These are phyloP conservation scores for Ajuga chamaepitys DNA, from an alignment of 257 asterid species.

Conservation along the genomic window DNA sequence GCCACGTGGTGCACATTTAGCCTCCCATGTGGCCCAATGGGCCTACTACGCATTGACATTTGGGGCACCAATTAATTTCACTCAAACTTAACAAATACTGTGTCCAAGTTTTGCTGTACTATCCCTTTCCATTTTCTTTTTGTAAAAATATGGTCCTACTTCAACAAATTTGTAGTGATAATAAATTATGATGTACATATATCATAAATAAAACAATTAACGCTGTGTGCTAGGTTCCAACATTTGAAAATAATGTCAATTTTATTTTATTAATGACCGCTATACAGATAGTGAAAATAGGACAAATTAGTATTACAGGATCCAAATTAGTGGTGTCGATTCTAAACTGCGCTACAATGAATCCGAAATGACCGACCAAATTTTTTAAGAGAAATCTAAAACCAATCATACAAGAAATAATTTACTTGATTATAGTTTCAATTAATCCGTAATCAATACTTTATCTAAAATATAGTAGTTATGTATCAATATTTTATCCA, in stretches of 20 bases:
- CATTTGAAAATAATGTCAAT: neutral
- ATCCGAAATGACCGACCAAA: too few relatives aligned
- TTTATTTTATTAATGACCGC: neutral
- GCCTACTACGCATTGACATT: constrained; percentile 26
- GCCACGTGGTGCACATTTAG: constrained; percentile 25
- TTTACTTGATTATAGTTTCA: too few relatives aligned
- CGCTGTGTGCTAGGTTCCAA: neutral
- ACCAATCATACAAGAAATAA: too few relatives aligned
- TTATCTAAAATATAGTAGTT: too few relatives aligned
- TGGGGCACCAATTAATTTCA: neutral
- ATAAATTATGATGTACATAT: neutral
- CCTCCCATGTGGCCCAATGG: constrained; percentile 34
- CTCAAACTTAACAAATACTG: neutral
- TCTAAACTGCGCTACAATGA: too few relatives aligned
- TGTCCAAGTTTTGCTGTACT: neutral
- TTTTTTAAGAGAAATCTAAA: too few relatives aligned
- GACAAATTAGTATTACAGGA: too few relatives aligned
- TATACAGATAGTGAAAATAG: too few relatives aligned
- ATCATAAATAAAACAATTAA: neutral
- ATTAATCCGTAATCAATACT: too few relatives aligned
- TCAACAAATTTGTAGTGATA: neutral
- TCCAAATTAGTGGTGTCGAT: too few relatives aligned
- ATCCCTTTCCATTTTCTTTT: constrained; percentile 8
- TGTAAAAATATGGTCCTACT: neutral
- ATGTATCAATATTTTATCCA: too few relatives aligned